Evolutionary conservation across 768 basidiomycete genomes (phyloP), one percentile per base, ranked within the genome.

Genomic region (Boletus subparvulus): DNA sequence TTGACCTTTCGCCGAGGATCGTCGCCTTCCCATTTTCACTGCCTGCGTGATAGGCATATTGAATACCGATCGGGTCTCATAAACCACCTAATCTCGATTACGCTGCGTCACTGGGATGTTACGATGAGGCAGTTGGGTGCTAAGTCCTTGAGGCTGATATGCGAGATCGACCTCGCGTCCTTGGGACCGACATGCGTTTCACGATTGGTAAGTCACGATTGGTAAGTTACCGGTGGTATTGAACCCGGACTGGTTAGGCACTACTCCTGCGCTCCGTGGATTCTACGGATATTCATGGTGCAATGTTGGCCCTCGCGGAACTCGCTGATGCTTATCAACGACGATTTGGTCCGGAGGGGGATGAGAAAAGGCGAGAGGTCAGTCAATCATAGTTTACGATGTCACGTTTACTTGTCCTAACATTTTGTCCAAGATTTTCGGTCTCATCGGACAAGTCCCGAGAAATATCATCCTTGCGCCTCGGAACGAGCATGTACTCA

Each of bases 101-200:
- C 88, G 0, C 65, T 96, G 52, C 79, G 90, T 50, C 96, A 98
- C 71, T 98, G 95, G 95, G 95, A 98, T 66, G 70, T 80, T 4
- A 71, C 80, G 26, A 88, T 98, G 83, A 80, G 95, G 53, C 79
- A 83, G 52, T 74, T 93, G 12, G 91, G 86, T 24, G 84, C 94
- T 9, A 80, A 86, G 63, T 88, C 94, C 12, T 74, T 97, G 54
- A 78, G 84, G 43, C 74, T 75, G 14, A 81, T 97, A 50, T 89
- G 88, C 63, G 74, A 82, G 47, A 68, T 82, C 33, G 84, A 92
- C 67, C 75, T 88, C 13, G 57, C 70, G 14, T 70, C 49, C 17
- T 73, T 91, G 12, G 86, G 83, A 0, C 80, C 82, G 21, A 52
- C 65, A 67, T 58, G 79, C 78, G 40, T 77, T 75, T 60, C 63